Evolutionary conservation across 2,329 filamentous ascomycete species (phyloP).

Genomic region (Clarireedia homoeocarpa): DNA sequence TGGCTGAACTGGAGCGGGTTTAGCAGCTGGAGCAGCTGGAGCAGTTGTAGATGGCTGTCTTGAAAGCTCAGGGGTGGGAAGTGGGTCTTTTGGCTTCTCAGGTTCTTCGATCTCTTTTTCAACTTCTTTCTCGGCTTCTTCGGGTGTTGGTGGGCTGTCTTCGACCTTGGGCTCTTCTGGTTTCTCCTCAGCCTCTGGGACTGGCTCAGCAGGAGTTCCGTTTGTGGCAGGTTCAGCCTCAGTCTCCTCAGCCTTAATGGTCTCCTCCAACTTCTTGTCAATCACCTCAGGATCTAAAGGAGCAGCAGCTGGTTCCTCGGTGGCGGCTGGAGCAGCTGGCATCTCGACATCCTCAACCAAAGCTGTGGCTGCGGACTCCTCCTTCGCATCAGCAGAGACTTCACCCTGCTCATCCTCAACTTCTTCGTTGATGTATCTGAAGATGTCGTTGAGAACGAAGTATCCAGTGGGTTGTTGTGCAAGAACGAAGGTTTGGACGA

Average conservation of each 20-base stretch:
- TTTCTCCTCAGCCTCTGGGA: slow-evolving; percentile 28
- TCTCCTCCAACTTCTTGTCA: slow-evolving; percentile 70
- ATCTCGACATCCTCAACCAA: slow-evolving; percentile 28
- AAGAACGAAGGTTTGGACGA: slow-evolving; percentile 95
- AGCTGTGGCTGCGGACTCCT: slow-evolving; percentile 21
- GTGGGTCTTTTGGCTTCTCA: slow-evolving; percentile 61
- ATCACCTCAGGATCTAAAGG: slow-evolving; percentile 45
- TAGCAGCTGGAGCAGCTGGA: slow-evolving; percentile 37
- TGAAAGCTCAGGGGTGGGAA: slow-evolving; percentile 38
- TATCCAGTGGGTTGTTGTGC: slow-evolving; percentile 94
- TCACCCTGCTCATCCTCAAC: slow-evolving; percentile 63
- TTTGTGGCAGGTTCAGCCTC: slow-evolving; percentile 24
- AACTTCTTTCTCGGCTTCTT: slow-evolving; percentile 44
- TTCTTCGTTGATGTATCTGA: slow-evolving; percentile 85
- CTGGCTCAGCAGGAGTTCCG: too few species aligned
- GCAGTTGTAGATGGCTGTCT: slow-evolving; percentile 37
- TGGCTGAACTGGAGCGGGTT: slow-evolving; percentile 37
- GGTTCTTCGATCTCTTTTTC: slow-evolving; percentile 48
- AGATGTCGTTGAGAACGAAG: slow-evolving; percentile 97
- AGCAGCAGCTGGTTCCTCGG: slow-evolving; percentile 27
- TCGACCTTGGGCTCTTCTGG: slow-evolving; percentile 27
- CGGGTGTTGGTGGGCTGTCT: slow-evolving; percentile 33
- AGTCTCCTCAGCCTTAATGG: slow-evolving; percentile 34
- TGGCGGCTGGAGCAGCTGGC: slow-evolving; percentile 27
- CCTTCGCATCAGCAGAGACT: slow-evolving; percentile 23